These are phyloP conservation scores for Aureobasidium uvarum DNA, from an alignment of 2,329 filamentous ascomycete genomes.

Conservation along the genomic window DNA sequence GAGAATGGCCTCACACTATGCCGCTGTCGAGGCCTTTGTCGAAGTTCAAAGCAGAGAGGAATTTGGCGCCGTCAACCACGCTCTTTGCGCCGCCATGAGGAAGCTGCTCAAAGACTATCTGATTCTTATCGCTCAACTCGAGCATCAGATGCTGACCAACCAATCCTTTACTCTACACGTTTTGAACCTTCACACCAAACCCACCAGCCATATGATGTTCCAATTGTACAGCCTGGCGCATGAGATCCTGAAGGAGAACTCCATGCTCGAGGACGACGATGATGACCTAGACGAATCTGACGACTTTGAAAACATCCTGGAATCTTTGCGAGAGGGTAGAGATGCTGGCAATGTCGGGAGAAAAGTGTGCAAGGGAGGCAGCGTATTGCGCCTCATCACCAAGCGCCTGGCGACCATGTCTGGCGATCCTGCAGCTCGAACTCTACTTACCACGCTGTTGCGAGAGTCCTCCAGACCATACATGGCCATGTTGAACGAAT, in stretches of 20 bases:
- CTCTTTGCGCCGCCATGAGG: constrained; percentile 89
- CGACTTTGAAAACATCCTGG: constrained; percentile 87
- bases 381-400: constrained; percentile 84
- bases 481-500: constrained; percentile 98
- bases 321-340: constrained; percentile 81
- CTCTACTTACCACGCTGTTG: constrained; percentile 75
- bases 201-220: constrained; percentile 85
- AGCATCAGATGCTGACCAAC: constrained; percentile 88
- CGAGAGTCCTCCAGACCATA: constrained; percentile 90
- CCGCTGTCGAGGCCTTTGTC: constrained; percentile 85
- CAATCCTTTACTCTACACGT: constrained; percentile 88
- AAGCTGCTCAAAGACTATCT: constrained; percentile 92
- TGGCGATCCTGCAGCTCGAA: constrained; percentile 83
- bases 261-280: constrained; percentile 73
- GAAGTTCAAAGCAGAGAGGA: constrained; percentile 92
- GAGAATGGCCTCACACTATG: constrained; percentile 91
- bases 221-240: constrained; percentile 86
- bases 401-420: constrained; percentile 84
- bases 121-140: constrained; percentile 86
- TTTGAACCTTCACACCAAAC: constrained; percentile 85
- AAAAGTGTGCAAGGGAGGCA: constrained; percentile 95
- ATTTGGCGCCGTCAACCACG: constrained; percentile 93
- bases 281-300: constrained; percentile 63
- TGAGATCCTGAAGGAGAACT: constrained; percentile 85
- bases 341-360: constrained; percentile 81